Conservation (phyloP, 805 yeast species). For the Vanderwaltozyma polyspora region DNA sequence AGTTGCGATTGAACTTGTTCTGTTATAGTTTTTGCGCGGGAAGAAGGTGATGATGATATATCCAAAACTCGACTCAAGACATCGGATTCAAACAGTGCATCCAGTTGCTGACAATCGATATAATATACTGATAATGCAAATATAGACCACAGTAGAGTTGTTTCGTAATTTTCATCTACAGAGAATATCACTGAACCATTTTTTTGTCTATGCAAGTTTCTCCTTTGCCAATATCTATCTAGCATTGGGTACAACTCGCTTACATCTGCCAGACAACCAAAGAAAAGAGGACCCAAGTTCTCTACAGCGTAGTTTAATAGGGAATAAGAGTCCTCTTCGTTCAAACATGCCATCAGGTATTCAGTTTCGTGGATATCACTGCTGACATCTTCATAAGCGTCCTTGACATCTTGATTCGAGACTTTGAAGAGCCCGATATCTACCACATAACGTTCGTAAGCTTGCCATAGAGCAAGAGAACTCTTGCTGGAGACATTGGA, state of each 20-base stretch:
- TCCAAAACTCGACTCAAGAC: too few species aligned
- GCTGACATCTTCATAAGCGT: slow-evolving; percentile 2
- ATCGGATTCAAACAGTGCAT: background rate
- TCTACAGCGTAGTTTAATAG: slow-evolving; percentile 23
- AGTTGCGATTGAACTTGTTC: background rate
- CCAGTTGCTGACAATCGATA: slow-evolving; percentile 13
- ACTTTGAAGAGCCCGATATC: slow-evolving; percentile 18
- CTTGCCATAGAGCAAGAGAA: slow-evolving; percentile 18
- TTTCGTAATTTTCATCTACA: slow-evolving; percentile 18
- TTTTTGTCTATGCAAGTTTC: background rate
- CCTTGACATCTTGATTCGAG: slow-evolving; percentile 3
- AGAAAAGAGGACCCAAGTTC: slow-evolving; percentile 23
- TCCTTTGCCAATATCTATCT: slow-evolving; percentile 16
- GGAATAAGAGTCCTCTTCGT: slow-evolving; percentile 13
- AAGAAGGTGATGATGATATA: background rate
- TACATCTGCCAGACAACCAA: slow-evolving; percentile 24
- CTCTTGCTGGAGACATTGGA: background rate
- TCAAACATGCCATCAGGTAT: slow-evolving; percentile 10
- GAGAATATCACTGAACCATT: slow-evolving; percentile 3
- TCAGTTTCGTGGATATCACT: slow-evolving; percentile 5
- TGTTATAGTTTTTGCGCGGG: too few species aligned
- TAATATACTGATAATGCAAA: slow-evolving; percentile 20
- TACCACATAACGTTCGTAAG: slow-evolving; percentile 21
- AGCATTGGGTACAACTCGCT: slow-evolving; percentile 19
- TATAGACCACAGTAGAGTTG: slow-evolving; percentile 23